A percentile compares a stretch with the other conserved stretches of the same genome.
Conservation (phyloP, 2,329 filamentous ascomycete genomes). For the Pseudogymnoascus sp. region DNA sequence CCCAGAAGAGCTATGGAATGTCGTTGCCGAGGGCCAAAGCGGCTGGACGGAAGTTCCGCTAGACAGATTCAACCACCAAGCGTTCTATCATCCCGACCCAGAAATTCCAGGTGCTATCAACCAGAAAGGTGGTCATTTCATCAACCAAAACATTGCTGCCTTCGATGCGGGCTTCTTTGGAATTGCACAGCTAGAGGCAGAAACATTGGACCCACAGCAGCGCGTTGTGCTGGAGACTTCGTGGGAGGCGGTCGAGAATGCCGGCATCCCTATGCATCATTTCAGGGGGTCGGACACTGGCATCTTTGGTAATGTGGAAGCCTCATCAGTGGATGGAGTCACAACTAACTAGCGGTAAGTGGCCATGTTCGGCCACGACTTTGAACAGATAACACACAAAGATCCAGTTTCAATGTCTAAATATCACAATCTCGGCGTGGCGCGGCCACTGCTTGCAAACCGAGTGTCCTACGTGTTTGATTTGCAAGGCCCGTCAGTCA, state of each 20-base stretch:
- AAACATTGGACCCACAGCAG: constrained; percentile 28
- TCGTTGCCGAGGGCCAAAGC: neutral
- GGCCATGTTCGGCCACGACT: neutral
- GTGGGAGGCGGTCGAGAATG: constrained; percentile 25
- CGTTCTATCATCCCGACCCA: constrained; percentile 12
- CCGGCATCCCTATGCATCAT: constrained; percentile 14
- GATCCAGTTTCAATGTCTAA: constrained; percentile 18
- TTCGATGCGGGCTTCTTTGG: constrained; percentile 21
- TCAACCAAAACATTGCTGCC: constrained; percentile 13
- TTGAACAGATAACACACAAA: neutral
- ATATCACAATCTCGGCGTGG: constrained; percentile 10
- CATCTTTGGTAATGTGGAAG: neutral
- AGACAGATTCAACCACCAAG: constrained; percentile 18
- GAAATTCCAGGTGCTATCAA: neutral
- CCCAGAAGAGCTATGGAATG: constrained; percentile 31
- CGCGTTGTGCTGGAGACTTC: constrained; percentile 22
- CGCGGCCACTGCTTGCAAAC: constrained; percentile 14
- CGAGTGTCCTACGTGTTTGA: constrained; percentile 22
- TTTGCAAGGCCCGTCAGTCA: constrained; percentile 13
- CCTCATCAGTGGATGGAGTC: neutral
- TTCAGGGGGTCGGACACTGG: constrained; percentile 1
- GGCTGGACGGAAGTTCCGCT: constrained; percentile 18
- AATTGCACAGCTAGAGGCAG: constrained; percentile 14
- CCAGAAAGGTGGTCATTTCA: constrained; percentile 15
- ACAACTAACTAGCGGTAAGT: neutral